Evolutionary conservation across 345 rosid species (phyloP).

Genomic region (Citrus australasica): DNA sequence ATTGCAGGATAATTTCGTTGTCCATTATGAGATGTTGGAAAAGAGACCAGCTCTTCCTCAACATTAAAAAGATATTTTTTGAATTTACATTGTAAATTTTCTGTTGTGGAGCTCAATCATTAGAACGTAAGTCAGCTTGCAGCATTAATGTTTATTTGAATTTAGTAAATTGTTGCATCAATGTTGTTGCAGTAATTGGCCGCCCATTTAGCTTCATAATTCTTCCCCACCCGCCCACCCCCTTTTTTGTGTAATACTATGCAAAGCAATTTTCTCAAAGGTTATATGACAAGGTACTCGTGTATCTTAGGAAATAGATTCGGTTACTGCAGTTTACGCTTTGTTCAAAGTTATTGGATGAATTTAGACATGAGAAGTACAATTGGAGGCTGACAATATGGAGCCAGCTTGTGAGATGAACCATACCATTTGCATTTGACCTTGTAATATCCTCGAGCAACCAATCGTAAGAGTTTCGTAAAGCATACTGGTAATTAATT

Average conservation of each 20-base stretch:
- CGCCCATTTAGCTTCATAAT: neutral
- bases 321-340: neutral
- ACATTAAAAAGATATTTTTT: slow-evolving; percentile 42
- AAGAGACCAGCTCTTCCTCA: slow-evolving; percentile 87
- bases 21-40: slow-evolving; percentile 78
- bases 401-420: neutral
- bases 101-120: slow-evolving; percentile 26
- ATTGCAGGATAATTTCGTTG: slow-evolving; percentile 78
- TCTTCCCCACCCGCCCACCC: too few species aligned
- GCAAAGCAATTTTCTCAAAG: neutral
- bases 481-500: too few species aligned
- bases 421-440: neutral
- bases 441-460: neutral
- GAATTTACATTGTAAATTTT: slow-evolving; percentile 56
- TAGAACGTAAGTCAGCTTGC: slow-evolving; percentile 31
- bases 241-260: neutral
- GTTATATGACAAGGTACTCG: too few species aligned
- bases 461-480: neutral
- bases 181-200: neutral
- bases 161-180: slow-evolving; percentile 16
- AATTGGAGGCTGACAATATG: neutral
- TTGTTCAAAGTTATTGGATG: neutral
- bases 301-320: neutral
- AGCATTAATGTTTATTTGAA: slow-evolving; percentile 19
- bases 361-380: neutral